phyloP scores from a whole-genome alignment of 2,329 filamentous ascomycete genomes.

The Xylaria sp. region DNA sequence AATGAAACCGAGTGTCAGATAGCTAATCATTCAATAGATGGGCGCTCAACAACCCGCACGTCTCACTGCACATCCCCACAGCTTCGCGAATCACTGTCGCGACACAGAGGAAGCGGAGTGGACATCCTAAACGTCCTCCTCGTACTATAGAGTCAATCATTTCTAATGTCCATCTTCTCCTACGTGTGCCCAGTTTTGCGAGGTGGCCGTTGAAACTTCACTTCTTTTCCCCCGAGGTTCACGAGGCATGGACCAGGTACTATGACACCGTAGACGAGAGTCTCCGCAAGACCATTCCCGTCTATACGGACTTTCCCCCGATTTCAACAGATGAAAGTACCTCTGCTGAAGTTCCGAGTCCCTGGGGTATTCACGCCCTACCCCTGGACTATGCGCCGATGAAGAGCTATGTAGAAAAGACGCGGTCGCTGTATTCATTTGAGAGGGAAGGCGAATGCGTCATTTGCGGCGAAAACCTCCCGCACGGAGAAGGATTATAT shows the following conservation, averaged over 20 bases:
- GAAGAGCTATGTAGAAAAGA: constrained; percentile 65
- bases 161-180: constrained; percentile 82
- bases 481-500: constrained; percentile 62
- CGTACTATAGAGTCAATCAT: constrained; percentile 74
- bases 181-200: constrained; percentile 81
- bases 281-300: constrained; percentile 59
- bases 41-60: constrained; percentile 88
- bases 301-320: constrained; percentile 67
- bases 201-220: constrained; percentile 84
- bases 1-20: background rate
- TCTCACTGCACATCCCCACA: constrained; percentile 79
- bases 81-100: constrained; percentile 67
- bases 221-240: constrained; percentile 79
- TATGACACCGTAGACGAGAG: constrained; percentile 59
- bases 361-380: constrained; percentile 64
- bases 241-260: constrained; percentile 73
- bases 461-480: constrained; percentile 60
- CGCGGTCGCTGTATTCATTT: constrained; percentile 63
- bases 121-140: constrained; percentile 65
- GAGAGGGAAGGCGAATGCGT: constrained; percentile 66
- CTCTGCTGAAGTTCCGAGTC: constrained; percentile 13
- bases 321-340: background rate
- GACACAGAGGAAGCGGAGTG: constrained; percentile 62
- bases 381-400: constrained; percentile 65
- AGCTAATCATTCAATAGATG: constrained; percentile 67